Conservation (phyloP, 495 filamentous ascomycete genomes). For the Penicillium malachiteum region DNA sequence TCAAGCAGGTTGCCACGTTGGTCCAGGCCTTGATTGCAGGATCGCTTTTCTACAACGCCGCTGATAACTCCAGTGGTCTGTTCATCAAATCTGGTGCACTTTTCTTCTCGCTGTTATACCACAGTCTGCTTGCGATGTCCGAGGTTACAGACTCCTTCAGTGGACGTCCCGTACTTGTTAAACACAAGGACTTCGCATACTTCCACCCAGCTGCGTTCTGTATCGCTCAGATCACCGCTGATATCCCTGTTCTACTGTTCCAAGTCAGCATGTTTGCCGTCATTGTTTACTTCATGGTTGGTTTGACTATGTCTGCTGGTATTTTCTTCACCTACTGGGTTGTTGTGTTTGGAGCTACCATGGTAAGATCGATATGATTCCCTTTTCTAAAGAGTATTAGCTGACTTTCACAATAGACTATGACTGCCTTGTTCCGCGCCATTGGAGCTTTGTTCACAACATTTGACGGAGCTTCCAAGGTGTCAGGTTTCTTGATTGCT, state of each 20-base stretch:
- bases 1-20: constrained; percentile 53
- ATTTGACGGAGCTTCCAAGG: constrained; percentile 55
- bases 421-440: constrained; percentile 54
- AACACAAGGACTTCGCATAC: constrained; percentile 74
- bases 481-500: constrained; percentile 44
- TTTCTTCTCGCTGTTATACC: constrained; percentile 77
- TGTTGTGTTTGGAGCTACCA: constrained; percentile 40
- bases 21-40: constrained; percentile 42
- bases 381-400: neutral
- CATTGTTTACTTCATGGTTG: constrained; percentile 74
- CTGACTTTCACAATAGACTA: constrained; percentile 22
- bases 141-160: constrained; percentile 71
- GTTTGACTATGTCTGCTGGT: constrained; percentile 44
- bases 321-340: constrained; percentile 55
- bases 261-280: constrained; percentile 65
- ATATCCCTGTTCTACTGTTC: constrained; percentile 65
- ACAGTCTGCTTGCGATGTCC: constrained; percentile 67
- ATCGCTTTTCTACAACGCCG: constrained; percentile 41
- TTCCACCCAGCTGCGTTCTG: constrained; percentile 73
- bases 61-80: constrained; percentile 41
- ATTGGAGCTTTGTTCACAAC: constrained; percentile 50
- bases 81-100: constrained; percentile 55
- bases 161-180: constrained; percentile 67
- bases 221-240: constrained; percentile 67
- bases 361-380: constrained; percentile 18